Percentiles rank a stretch among this genome's conserved stretches.
Evolutionary conservation across 108 stramenopile species (phyloP).

Genomic region (Nitzschia palea): DNA sequence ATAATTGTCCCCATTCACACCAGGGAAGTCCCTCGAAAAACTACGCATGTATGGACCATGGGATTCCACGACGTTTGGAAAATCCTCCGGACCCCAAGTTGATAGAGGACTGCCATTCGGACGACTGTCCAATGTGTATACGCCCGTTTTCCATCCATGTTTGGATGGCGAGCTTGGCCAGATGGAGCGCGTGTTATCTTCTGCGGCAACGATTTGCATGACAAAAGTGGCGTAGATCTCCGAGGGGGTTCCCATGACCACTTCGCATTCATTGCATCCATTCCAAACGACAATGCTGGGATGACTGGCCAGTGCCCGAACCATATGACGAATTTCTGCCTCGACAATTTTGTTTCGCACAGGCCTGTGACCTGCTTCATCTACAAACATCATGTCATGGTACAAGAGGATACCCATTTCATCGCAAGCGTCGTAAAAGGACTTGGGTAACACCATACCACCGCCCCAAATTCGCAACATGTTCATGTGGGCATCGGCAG

Average conservation of each 20-base stretch:
- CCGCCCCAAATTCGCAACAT: slow-evolving; percentile 81
- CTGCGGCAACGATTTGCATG: slow-evolving; percentile 42
- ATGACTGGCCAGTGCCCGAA: slow-evolving; percentile 45
- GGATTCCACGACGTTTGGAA: slow-evolving; percentile 28
- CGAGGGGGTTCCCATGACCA: slow-evolving; percentile 25
- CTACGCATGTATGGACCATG: slow-evolving; percentile 57
- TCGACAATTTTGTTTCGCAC: slow-evolving; percentile 18
- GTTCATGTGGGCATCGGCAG: slow-evolving; percentile 55
- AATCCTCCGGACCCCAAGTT: slow-evolving; percentile 17
- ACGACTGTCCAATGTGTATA: slow-evolving; percentile 28
- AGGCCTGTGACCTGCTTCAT: slow-evolving; percentile 40
- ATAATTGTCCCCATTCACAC: slow-evolving; percentile 44
- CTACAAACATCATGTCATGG: slow-evolving; percentile 71
- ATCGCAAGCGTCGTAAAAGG: slow-evolving; percentile 75
- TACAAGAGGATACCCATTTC: slow-evolving; percentile 61
- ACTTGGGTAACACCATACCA: slow-evolving; percentile 54
- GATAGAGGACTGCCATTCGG: slow-evolving; percentile 31
- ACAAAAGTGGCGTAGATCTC: slow-evolving; percentile 58
- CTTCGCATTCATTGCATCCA: slow-evolving; percentile 63
- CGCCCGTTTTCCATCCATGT: slow-evolving; percentile 53
- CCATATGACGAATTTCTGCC: slow-evolving; percentile 44
- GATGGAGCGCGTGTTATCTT: slow-evolving; percentile 45
- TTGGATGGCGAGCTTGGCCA: slow-evolving; percentile 59
- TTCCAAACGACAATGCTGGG: slow-evolving; percentile 58
- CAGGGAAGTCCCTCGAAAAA: slow-evolving; percentile 31